Evolutionary conservation across 139 green algal species (phyloP).

Genomic region (Eudorina sp.): DNA sequence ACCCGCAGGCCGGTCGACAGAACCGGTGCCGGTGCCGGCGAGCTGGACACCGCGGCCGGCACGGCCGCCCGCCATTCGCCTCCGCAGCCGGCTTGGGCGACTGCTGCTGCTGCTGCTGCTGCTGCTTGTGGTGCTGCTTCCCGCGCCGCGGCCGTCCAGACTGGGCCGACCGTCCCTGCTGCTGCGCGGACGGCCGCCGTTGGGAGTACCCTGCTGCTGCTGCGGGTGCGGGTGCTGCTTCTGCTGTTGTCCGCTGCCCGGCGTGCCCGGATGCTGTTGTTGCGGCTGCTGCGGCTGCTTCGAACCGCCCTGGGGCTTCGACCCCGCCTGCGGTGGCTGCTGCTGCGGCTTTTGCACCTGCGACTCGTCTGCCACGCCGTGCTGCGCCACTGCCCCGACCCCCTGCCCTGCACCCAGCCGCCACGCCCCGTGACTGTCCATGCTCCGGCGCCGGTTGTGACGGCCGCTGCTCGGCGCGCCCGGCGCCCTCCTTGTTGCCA

Average conservation of each 20-base stretch:
- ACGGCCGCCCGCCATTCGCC: no score
- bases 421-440: constrained; percentile 5
- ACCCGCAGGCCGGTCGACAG: background rate
- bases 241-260: background rate
- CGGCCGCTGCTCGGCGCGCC: background rate
- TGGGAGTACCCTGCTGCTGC: background rate
- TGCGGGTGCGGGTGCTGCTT: no score
- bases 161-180: background rate
- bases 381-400: background rate
- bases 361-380: background rate
- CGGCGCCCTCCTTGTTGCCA: background rate
- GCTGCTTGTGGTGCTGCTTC: background rate
- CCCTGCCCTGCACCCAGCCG: background rate
- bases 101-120: background rate
- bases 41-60: no score
- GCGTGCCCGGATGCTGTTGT: background rate
- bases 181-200: background rate
- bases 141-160: background rate
- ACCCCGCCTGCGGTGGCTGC: background rate
- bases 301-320: background rate
- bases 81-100: background rate
- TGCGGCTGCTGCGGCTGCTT: background rate
- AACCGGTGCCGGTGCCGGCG: no score
- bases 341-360: background rate
- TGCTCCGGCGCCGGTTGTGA: background rate